A percentile compares a stretch with the other conserved stretches of the same genome.
Conservation (phyloP, 176 grass and related monocot genomes). For the Lolium multiflorum region DNA sequence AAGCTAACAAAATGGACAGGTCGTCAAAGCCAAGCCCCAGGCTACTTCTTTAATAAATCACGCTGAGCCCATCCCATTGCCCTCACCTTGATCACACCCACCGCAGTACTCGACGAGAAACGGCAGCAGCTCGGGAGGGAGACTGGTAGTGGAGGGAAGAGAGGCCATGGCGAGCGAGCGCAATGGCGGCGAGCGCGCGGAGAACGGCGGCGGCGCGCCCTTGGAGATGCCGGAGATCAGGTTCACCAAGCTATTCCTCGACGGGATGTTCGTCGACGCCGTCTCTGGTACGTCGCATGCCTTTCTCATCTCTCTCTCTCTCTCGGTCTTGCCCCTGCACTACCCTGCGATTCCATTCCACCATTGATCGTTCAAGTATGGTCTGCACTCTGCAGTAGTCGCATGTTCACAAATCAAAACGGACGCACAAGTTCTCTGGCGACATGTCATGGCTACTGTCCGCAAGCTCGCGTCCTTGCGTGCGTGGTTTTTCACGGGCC, state of each 20-base stretch:
- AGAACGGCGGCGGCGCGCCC: not conserved
- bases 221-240: conserved; percentile 57
- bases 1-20: not conserved
- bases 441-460: too few species aligned
- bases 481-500: too few species aligned
- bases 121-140: not conserved
- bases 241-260: conserved; percentile 74
- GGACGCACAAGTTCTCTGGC: too few species aligned
- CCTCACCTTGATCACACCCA: not conserved
- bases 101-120: not conserved
- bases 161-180: conserved; percentile 29
- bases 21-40: not conserved
- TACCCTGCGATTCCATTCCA: too few species aligned
- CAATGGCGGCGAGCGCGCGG: not conserved
- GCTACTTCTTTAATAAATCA: not conserved
- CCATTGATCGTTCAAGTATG: too few species aligned
- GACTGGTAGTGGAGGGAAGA: not conserved
- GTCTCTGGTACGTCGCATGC: conserved; percentile 46
- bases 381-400: too few species aligned
- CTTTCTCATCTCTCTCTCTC: not conserved
- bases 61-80: too few species aligned
- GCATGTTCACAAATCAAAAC: too few species aligned
- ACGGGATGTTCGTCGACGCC: conserved; percentile 63
- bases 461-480: too few species aligned
- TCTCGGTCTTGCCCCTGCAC: too few species aligned